Base-by-base conservation (phyloP, 805 yeast species). In the Metschnikowia baotianmanensis region DNA sequence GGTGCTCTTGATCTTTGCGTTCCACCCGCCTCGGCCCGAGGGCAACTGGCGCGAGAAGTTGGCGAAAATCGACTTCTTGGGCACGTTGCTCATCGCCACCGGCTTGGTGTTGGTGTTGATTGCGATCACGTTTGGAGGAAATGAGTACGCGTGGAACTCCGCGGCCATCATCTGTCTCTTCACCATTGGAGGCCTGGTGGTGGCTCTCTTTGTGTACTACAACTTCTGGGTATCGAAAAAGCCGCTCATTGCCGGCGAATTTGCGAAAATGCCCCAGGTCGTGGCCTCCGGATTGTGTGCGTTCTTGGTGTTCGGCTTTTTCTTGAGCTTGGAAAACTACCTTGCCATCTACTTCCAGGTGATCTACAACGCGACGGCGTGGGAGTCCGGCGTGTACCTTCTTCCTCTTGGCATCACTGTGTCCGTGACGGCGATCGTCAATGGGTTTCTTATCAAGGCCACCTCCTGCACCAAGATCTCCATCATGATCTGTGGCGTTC, bases 111-210 rank as follows among this genome's bases (percentile, higher is more conserved):
- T 79, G 32, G 43, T 76, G 1, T 57, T 71, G 38, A 58, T 73
- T 31, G 85, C 72, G 0, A 54, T 80, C 26, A 70, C 82, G 0
- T 72, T 78, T 49, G 85, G 84, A 15, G 80, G 81, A 2, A 57
- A 61, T 26, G 63, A 70, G 23, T 70, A 58, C 50, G 59, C 76
- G 1, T 82, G 86, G 86, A 53, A 59, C 3, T 72, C 82, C 0
- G 75, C 76, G 12, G 69, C 76, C 3, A 76, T 77, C 4, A 71
- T 81, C 6, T 48, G 59, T 8, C 72, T 73, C 37, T 69, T 80
- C 38, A 58, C 74, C 7, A 28, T 78, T 24, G 80, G 82, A 6
- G 69, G 71, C 1, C 11, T 68, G 2, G 41, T 69, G 2, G 26
- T 67, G 5, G 45, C 63, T 9, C 46, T 41, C 0, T 76, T 77